phyloP scores from a whole-genome alignment of 2,329 filamentous ascomycete genomes.

The Fonsecaea monophora region DNA sequence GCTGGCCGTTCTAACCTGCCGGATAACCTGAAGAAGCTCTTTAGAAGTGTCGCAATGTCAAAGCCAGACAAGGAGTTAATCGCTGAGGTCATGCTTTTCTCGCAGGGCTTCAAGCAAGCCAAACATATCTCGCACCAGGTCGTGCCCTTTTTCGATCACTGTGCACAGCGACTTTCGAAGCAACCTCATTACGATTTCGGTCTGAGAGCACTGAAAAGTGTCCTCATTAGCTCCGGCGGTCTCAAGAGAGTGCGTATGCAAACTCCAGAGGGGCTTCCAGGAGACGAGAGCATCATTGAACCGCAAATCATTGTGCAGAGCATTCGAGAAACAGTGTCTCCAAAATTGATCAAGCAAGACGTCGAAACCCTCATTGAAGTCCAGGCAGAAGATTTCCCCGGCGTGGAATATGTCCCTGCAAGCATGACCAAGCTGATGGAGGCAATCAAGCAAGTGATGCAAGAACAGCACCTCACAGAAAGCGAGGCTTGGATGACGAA shows the following conservation, averaged over 20 bases:
- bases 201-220: slow-evolving; percentile 95
- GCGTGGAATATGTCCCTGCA: slow-evolving; percentile 89
- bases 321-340: slow-evolving; percentile 95
- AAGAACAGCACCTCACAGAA: slow-evolving; percentile 84
- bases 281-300: slow-evolving; percentile 68
- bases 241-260: slow-evolving; percentile 82
- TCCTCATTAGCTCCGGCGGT: slow-evolving; percentile 95
- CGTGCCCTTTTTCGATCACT: slow-evolving; percentile 97
- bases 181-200: slow-evolving; percentile 99
- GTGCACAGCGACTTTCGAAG: slow-evolving; percentile 80
- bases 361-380: slow-evolving; percentile 86
- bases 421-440: slow-evolving; percentile 79
- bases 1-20: slow-evolving; percentile 96
- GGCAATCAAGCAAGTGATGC: slow-evolving; percentile 81
- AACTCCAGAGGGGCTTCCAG: slow-evolving; percentile 67
- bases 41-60: slow-evolving; percentile 99
- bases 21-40: slow-evolving; percentile 99
- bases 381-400: slow-evolving; percentile 86
- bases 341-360: slow-evolving; percentile 92
- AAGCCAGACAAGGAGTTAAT: slow-evolving; percentile 99
- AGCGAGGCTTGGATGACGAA: slow-evolving; percentile 98
- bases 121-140: slow-evolving; percentile 93
- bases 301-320: slow-evolving; percentile 99
- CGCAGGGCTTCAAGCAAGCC: slow-evolving; percentile 96
- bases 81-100: slow-evolving; percentile 99